Percentiles rank a stretch among this genome's conserved stretches.
Conservation (phyloP, 805 yeast species). For the Wickerhamiella azyma region DNA sequence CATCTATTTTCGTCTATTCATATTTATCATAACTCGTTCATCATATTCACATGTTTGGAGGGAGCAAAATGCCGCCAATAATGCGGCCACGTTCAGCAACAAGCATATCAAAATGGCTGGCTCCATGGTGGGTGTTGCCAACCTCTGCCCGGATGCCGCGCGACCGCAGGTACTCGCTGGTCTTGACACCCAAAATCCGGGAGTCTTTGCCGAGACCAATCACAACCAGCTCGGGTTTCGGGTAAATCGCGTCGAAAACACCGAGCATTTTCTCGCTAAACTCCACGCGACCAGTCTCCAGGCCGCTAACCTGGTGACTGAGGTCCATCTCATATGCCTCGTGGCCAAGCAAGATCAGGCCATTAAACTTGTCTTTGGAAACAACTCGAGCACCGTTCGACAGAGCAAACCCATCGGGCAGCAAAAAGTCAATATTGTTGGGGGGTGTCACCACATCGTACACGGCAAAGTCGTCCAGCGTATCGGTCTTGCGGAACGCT, state of each 20-base stretch:
- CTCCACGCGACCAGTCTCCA: conserved; percentile 42
- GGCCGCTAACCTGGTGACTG: conserved; percentile 27
- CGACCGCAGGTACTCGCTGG: conserved; percentile 34
- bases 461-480: conserved; percentile 30
- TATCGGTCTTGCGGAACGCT: conserved; percentile 18
- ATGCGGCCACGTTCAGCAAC: conserved; percentile 69
- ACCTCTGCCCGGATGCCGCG: conserved; percentile 62
- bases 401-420: conserved; percentile 45
- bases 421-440: conserved; percentile 39
- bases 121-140: conserved; percentile 50
- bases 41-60: conserved; percentile 40
- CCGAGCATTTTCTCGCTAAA: conserved; percentile 33
- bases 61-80: conserved; percentile 59
- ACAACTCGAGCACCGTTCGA: conserved; percentile 33
- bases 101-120: conserved; percentile 54
- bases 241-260: conserved; percentile 44
- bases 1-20: background rate
- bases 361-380: conserved; percentile 23
- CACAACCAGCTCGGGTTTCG: conserved; percentile 64
- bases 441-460: conserved; percentile 33
- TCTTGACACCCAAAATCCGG: conserved; percentile 46
- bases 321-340: conserved; percentile 52
- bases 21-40: background rate
- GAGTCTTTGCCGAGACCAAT: conserved; percentile 54
- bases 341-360: conserved; percentile 26